Evolutionary conservation across 2,329 filamentous ascomycete species (phyloP), one percentile per base, ranked within the genome.

Genomic region (Iodosphaeria phyllophila): DNA sequence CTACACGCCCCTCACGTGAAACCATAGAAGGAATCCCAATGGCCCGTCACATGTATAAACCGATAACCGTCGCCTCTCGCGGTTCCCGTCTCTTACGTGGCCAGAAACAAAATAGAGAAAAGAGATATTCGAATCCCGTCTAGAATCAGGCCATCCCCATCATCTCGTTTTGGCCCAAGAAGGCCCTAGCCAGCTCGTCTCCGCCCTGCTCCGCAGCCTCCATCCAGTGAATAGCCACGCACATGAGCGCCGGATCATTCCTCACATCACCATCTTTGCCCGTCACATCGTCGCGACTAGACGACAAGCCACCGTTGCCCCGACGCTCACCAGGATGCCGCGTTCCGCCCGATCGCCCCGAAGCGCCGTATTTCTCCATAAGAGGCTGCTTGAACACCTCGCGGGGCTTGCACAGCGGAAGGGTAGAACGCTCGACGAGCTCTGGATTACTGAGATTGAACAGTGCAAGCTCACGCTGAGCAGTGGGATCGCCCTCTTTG

Each of bases 151-250:
- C 36, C 19, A 36, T 25, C 19, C 38, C 31, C 32, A 39, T 41
- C 32, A 47, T 46, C 39, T 59, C 58, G 34, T 60, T 57, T 51
- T 91, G 79, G 34, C 74, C 64, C 47, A 93, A 54, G 50, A 86
- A 84, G 45, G 74, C 76, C 43, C 70, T 74, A 12, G 86, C 86
- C 36, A 92, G 56, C 41, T 76, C 67, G 45, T 95, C 86, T 1
- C 83, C 83, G n/a, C 83, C 83, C 27, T 66, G 64, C 38, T 80
- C 77, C 18, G 79, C 83, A 35, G 79, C 60, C 52, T 86, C 80
- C 83, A 95, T 93, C 84, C 86, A 95, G 56, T 95, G 86, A 50
- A 91, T 73, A 7, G 86, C 86, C 29, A 92, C 69, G 40, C 84
- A 93, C 78, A 95, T 89, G 20, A 83, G 71, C 27, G 75, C 75